Percentiles rank a stretch among this genome's conserved stretches.
These are phyloP conservation scores for Pseudomonodictys pantanalensis DNA, from an alignment of 495 filamentous ascomycete genomes.

Conservation along the genomic window DNA sequence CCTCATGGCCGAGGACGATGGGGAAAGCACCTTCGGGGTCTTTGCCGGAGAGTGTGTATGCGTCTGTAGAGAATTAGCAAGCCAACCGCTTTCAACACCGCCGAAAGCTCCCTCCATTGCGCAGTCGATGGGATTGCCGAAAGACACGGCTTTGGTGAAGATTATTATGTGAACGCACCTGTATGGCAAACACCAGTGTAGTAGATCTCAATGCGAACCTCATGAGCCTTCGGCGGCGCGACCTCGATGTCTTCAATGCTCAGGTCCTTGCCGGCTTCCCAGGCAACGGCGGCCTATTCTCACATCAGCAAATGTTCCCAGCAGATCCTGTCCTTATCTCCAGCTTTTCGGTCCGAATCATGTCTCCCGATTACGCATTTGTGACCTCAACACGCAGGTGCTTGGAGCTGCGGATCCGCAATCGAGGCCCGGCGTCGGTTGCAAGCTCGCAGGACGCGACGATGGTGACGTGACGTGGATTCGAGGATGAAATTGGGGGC, in stretches of 20 bases:
- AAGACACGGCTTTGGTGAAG: slow-evolving; percentile 3
- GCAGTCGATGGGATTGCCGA: neutral
- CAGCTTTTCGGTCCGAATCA: neutral
- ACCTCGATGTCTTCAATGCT: slow-evolving; percentile 91
- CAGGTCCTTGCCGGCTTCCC: slow-evolving; percentile 88
- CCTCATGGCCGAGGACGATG: slow-evolving; percentile 93
- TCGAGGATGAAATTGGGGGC: neutral
- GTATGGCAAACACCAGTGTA: slow-evolving; percentile 99
- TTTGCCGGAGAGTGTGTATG: slow-evolving; percentile 96
- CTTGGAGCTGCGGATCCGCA: slow-evolving; percentile 26
- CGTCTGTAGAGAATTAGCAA: slow-evolving; percentile 57
- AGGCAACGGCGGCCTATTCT: slow-evolving; percentile 83
- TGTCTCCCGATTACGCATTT: neutral
- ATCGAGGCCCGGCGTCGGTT: neutral
- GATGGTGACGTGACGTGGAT: neutral
- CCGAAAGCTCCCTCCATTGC: neutral
- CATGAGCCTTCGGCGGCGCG: slow-evolving; percentile 82
- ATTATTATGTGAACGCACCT: slow-evolving; percentile 51
- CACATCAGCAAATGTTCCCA: neutral
- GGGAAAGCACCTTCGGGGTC: slow-evolving; percentile 98
- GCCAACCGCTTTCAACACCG: neutral
- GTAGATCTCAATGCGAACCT: slow-evolving; percentile 93
- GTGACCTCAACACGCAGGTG: neutral
- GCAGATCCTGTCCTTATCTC: neutral
- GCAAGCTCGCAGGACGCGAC: neutral